A percentile compares a stretch with the other conserved stretches of the same genome.
Evolutionary conservation across 2,329 filamentous ascomycete genomes (phyloP).

Genomic region (Colletotrichum chrysophilum): DNA sequence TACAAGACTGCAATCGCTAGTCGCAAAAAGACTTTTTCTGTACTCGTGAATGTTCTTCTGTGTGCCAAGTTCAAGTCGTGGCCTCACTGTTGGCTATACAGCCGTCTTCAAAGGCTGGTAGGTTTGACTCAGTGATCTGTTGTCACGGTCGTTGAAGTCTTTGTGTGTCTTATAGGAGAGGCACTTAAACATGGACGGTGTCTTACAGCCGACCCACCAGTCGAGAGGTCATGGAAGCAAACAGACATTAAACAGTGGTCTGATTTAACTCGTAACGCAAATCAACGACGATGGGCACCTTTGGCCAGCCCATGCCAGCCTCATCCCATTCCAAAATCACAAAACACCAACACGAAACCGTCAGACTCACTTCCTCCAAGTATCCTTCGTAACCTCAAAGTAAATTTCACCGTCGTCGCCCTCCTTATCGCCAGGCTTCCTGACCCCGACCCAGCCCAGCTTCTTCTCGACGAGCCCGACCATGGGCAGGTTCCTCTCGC

Average conservation of each 20-base stretch:
- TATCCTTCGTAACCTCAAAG: slow-evolving; percentile 27
- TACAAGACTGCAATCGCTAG: not conserved
- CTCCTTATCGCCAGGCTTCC: not conserved
- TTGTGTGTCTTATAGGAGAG: not conserved
- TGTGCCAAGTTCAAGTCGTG: not conserved
- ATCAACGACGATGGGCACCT: not conserved
- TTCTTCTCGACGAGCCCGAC: slow-evolving; percentile 25
- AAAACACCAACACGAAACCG: not conserved
- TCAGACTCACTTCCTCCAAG: slow-evolving; percentile 18
- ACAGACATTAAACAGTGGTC: not conserved
- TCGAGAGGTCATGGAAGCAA: not conserved
- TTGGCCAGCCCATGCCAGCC: not conserved
- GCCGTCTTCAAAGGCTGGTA: not conserved
- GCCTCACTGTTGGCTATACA: not conserved
- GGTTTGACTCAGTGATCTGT: not conserved
- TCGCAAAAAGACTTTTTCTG: not conserved
- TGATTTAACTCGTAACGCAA: not conserved
- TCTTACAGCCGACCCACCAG: not conserved
- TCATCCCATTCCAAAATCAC: not conserved
- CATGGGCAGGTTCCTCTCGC: slow-evolving; percentile 28
- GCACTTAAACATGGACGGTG: not conserved
- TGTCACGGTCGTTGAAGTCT: not conserved
- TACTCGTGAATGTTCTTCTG: not conserved
- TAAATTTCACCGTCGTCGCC: slow-evolving; percentile 24
- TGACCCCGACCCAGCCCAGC: slow-evolving; percentile 26